Conservation (phyloP, 768 basidiomycete genomes). For the Porphyrellus cyaneotinctus region DNA sequence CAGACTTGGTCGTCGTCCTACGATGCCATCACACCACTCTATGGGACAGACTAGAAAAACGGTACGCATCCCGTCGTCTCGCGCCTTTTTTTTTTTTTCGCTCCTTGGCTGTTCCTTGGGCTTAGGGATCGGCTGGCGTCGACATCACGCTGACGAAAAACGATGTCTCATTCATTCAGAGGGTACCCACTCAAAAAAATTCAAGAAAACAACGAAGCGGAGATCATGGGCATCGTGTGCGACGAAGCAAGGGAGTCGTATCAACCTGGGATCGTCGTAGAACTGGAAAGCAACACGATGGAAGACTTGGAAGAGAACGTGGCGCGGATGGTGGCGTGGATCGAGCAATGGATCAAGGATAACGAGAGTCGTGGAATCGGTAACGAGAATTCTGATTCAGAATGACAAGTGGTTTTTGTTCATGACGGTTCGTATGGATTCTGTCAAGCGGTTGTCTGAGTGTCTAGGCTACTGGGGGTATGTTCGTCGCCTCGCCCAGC, state of each 20-base stretch:
- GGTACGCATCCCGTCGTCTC: constrained; percentile 50
- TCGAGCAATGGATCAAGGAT: constrained; percentile 60
- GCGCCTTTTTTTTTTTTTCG: not conserved
- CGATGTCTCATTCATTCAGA: constrained; percentile 37
- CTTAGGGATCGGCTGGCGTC: not conserved
- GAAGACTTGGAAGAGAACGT: constrained; percentile 87
- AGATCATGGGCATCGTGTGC: constrained; percentile 92
- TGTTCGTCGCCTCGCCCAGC: no score
- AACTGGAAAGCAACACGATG: constrained; percentile 69
- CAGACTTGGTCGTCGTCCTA: constrained; percentile 90
- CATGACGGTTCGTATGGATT: not conserved
- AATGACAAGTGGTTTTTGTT: not conserved
- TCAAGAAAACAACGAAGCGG: constrained; percentile 96
- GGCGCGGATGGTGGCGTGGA: constrained; percentile 85
- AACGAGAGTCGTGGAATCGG: not conserved
- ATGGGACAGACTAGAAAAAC: constrained; percentile 87
- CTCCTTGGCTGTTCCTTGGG: not conserved
- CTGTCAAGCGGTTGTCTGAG: not conserved
- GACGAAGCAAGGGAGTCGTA: constrained; percentile 90
- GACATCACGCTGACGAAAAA: not conserved
- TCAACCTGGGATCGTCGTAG: constrained; percentile 79
- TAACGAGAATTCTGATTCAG: not conserved
- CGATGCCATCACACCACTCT: constrained; percentile 82
- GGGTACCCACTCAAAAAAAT: constrained; percentile 89
- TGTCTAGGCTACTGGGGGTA: no score